Base-by-base conservation (phyloP, 768 basidiomycete species). In the Leucocoprinus sp. region DNA sequence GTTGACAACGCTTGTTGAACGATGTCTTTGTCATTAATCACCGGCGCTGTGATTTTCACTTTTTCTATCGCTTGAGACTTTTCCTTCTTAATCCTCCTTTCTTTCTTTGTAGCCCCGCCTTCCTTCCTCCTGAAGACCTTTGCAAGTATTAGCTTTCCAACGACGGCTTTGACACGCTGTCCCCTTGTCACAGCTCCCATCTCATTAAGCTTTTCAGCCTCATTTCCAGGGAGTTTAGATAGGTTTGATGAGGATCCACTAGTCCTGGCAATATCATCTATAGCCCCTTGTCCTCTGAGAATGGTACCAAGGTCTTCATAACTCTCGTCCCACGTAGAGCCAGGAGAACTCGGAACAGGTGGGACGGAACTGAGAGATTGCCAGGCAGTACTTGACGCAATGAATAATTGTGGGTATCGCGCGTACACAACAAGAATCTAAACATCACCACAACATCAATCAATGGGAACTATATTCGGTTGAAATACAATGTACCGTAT, bases 351-450 rank as follows among this genome's bases (percentile, higher is more conserved):
- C 5, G 54, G 52, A 21, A 41, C 43, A 35, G 6, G 42, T 26
- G 42, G 52, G 48, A 19, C 51, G 33, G 48, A 46, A 7, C 58
- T 54, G 12, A 59, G 52, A 4, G 57, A 41, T 39, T 55, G 54
- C 63, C 63, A 64, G 8, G 61, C 63, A 12, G 53, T 49, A 41
- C 52, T 55, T 4, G 63, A 64, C 3, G 54, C 46, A 6, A 53
- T 44, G 19, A 64, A 51, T 12, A 63, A 52, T 28, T 54, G 52
- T 1, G 58, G 60, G 40, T 58, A 64, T 22, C 57, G 54, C 8
- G 41, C 34, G 29, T 63, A 62, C 6, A 56, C 57, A 5, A 50
- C 51, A 23, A 55, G 54, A 8, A 64, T 54, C 63, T 64, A 46
- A 17, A 38, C 21, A 42, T 42, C 23, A 14, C 36, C 23, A 7